Conservation (phyloP, 169 alveolate species). For the Plasmodium vivax region DNA sequence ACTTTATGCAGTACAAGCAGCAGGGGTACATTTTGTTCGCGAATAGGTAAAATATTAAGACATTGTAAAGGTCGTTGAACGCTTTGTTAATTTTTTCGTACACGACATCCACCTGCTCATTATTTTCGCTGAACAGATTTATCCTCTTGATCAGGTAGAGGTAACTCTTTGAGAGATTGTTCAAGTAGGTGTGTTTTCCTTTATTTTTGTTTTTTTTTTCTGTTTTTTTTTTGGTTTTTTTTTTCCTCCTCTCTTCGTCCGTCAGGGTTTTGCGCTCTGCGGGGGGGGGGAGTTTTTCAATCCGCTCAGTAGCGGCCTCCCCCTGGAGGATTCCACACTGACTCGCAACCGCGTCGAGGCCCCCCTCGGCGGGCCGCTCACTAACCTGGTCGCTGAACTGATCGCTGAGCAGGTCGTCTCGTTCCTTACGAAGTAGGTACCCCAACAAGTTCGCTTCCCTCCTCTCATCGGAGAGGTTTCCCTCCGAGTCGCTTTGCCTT, state of each 20-base stretch:
- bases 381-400: not conserved
- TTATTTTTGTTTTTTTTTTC: conserved; percentile 39
- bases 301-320: not conserved
- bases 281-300: not conserved
- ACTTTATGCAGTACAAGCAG: conserved; percentile 42
- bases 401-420: not conserved
- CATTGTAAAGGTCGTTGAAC: conserved; percentile 44
- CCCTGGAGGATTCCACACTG: not conserved
- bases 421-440: not conserved
- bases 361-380: not conserved
- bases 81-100: conserved; percentile 66
- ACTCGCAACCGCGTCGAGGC: not conserved
- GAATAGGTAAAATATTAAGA: conserved; percentile 42
- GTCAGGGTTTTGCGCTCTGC: not conserved
- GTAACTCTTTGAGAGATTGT: conserved; percentile 62
- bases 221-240: conserved; percentile 16
- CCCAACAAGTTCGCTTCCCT: not conserved
- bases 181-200: conserved; percentile 48
- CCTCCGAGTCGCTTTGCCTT: not conserved
- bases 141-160: conserved; percentile 64
- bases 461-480: not conserved
- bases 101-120: conserved; percentile 44
- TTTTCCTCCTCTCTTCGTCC: conserved; percentile 16
- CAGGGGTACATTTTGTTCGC: conserved; percentile 53
- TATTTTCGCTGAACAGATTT: conserved; percentile 55